A percentile compares a stretch with the other conserved stretches of the same genome.
These are phyloP conservation scores for Apophysomyces elegans DNA, from an alignment of 371 early-diverging fungal genomes.

Conservation along the genomic window DNA sequence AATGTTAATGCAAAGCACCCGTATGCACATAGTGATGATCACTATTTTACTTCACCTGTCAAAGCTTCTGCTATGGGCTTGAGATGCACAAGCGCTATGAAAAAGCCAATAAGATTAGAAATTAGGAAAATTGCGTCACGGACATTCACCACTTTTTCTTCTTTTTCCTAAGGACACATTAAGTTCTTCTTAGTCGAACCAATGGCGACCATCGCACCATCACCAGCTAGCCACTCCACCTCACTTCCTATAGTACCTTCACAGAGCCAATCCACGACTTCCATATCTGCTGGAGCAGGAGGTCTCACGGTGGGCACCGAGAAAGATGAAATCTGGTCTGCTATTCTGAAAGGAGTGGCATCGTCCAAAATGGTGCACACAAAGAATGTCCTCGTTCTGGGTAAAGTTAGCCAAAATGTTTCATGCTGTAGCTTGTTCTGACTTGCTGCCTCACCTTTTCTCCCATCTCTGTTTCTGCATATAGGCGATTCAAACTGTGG, in stretches of 20 bases:
- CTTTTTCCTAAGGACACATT: background rate
- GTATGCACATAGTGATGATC: no score
- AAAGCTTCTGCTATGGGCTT: no score
- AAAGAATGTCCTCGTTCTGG: conserved; percentile 75
- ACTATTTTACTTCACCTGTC: no score
- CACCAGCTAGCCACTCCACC: background rate
- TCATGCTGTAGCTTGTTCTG: background rate
- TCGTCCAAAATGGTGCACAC: conserved; percentile 71
- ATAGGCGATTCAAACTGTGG: conserved; percentile 72
- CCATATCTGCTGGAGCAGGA: conserved; percentile 14
- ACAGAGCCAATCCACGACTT: conserved; percentile 34
- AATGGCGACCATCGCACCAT: conserved; percentile 10
- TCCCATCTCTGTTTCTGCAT: no score
- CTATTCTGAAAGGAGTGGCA: conserved; percentile 72
- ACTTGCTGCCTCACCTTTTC: background rate
- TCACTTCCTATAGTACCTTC: conserved; percentile 30
- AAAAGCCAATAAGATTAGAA: no score
- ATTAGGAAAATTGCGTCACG: no score
- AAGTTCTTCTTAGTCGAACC: background rate
- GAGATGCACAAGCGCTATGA: no score
- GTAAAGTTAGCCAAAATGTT: conserved; percentile 31
- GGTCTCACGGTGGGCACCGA: conserved; percentile 25
- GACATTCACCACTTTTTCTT: no score
- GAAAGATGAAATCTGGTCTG: conserved; percentile 77
- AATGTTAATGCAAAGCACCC: no score